phyloP scores from a whole-genome alignment of 2,329 filamentous ascomycete species.

The Fusarium solani-melongenae region DNA sequence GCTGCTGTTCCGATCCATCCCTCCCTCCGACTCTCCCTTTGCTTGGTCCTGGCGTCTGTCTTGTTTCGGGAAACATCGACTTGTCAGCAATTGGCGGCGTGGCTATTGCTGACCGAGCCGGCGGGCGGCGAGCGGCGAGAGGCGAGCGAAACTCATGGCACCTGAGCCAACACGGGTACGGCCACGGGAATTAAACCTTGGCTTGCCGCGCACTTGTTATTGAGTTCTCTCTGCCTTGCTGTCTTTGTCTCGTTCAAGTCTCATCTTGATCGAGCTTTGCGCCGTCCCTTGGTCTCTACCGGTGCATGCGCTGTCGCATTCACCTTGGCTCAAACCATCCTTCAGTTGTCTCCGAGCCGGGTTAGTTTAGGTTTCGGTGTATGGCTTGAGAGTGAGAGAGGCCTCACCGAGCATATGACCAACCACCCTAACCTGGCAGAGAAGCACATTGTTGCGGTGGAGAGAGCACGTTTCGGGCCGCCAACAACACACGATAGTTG shows the following conservation, averaged over 20 bases:
- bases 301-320: not conserved
- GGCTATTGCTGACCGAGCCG: conserved; percentile 14
- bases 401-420: not conserved
- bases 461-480: not conserved
- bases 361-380: not conserved
- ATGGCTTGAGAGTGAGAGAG: conserved; percentile 1
- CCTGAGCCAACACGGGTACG: conserved; percentile 7
- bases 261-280: not conserved
- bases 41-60: not conserved
- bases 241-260: not conserved
- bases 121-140: conserved; percentile 23
- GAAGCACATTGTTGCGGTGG: not conserved
- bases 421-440: not conserved
- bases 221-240: conserved; percentile 1
- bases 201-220: conserved; percentile 13
- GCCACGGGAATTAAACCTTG: conserved; percentile 31
- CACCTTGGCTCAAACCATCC: not conserved
- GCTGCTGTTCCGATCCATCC: not conserved
- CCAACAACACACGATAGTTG: not conserved
- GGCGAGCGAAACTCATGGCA: conserved; percentile 16
- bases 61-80: conserved; percentile 3
- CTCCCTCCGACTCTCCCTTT: not conserved
- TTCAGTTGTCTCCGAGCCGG: not conserved
- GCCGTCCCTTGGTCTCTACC: not conserved
- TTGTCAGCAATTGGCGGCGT: conserved; percentile 14